phyloP scores from a whole-genome alignment of 169 alveolate species.

The Eimeria sp. region DNA sequence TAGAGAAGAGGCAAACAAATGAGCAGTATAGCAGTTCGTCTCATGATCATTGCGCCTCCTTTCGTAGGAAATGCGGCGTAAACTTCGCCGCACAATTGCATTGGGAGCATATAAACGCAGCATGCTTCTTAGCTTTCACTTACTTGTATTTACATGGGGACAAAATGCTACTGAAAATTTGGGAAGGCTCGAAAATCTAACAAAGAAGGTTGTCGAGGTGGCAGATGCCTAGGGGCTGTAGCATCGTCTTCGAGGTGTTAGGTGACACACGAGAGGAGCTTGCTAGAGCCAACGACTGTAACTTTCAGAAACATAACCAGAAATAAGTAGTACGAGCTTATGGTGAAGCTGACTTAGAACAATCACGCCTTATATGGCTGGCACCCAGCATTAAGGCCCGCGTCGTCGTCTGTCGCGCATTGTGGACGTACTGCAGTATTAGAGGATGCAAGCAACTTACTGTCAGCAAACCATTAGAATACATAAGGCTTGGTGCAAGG shows the following conservation, averaged over 20 bases:
- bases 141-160: neutral
- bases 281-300: neutral
- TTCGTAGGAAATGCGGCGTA: neutral
- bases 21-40: neutral
- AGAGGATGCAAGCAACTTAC: neutral
- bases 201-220: neutral
- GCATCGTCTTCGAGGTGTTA: neutral
- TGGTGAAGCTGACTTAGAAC: neutral
- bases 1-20: neutral
- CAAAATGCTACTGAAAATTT: neutral
- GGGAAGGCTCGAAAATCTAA: conserved; percentile 7
- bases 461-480: neutral
- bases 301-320: neutral
- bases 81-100: neutral
- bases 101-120: neutral
- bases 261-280: no score
- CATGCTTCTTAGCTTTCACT: neutral
- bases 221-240: neutral
- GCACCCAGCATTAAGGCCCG: no score
- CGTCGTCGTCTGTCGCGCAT: no score
- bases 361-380: no score
- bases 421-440: neutral
- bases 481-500: neutral
- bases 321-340: neutral
- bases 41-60: neutral